Conservation (phyloP, 202 grass and related monocot species). For the Schoenoplectus triqueter region DNA sequence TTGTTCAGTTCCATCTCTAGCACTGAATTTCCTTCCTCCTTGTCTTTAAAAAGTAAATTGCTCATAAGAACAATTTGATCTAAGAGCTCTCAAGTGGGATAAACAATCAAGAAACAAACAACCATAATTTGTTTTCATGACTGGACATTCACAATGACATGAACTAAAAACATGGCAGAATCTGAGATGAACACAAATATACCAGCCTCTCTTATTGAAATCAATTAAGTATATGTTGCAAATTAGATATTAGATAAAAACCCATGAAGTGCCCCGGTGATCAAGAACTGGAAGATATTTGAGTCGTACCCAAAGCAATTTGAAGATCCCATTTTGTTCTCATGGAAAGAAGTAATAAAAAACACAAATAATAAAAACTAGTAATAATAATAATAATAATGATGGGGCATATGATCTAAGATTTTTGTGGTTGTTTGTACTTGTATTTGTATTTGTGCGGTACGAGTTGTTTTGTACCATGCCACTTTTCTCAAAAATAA, state of each 20-base stretch:
- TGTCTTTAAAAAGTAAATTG: neutral
- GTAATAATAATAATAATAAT: too few species aligned
- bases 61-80: neutral
- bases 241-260: neutral
- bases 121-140: neutral
- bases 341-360: too few species aligned
- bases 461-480: too few species aligned
- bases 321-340: neutral
- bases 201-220: neutral
- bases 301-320: neutral
- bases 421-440: too few species aligned
- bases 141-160: neutral
- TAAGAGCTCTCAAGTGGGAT: neutral
- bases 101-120: neutral
- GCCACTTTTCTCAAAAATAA: too few species aligned
- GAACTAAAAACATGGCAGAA: neutral
- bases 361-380: too few species aligned
- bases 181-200: constrained; percentile 8
- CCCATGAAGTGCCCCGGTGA: neutral
- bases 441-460: too few species aligned
- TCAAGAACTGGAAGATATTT: neutral
- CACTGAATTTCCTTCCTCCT: neutral
- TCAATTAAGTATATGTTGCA: neutral
- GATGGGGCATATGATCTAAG: too few species aligned
- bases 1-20: constrained; percentile 10